A percentile compares a stretch with the other conserved stretches of the same genome.
phyloP scores from a whole-genome alignment of 257 asterid species.

The Forsythia suspensa region DNA sequence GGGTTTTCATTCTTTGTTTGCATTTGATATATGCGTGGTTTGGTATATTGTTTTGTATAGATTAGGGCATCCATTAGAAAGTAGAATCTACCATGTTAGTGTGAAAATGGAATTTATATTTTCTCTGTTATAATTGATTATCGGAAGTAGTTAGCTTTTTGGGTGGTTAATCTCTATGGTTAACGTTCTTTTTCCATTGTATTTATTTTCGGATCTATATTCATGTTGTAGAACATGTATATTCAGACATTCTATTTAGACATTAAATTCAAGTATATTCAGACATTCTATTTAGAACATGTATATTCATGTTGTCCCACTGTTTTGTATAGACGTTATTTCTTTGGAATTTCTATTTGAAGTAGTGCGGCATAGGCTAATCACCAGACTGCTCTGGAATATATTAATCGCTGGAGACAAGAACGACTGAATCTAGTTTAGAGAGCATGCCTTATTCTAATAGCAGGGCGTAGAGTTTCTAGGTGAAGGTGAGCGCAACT shows the following conservation, averaged over 20 bases:
- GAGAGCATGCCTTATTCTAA: not conserved
- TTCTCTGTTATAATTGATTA: not conserved
- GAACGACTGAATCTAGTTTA: not conserved
- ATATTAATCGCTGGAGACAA: not conserved
- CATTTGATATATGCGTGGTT: not conserved
- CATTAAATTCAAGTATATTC: not conserved
- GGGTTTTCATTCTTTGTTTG: not conserved
- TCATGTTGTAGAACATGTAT: not conserved
- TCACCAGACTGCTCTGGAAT: not conserved
- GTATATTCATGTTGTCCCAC: not conserved
- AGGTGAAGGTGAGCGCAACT: not conserved
- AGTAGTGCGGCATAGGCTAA: not conserved
- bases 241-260: not conserved
- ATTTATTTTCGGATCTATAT: not conserved
- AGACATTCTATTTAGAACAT: not conserved
- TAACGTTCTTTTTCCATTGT: not conserved
- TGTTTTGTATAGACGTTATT: not conserved
- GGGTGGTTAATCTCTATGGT: not conserved
- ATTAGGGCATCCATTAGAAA: not conserved
- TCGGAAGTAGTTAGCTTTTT: not conserved
- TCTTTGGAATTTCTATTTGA: not conserved
- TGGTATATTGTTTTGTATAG: not conserved
- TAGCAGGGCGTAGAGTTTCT: not conserved
- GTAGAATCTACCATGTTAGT: not conserved
- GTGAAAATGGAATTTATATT: not conserved